Percentiles rank a stretch among this genome's conserved stretches.
phyloP scores from a whole-genome alignment of 2,329 filamentous ascomycete genomes.

The Monosporascus sp. region DNA sequence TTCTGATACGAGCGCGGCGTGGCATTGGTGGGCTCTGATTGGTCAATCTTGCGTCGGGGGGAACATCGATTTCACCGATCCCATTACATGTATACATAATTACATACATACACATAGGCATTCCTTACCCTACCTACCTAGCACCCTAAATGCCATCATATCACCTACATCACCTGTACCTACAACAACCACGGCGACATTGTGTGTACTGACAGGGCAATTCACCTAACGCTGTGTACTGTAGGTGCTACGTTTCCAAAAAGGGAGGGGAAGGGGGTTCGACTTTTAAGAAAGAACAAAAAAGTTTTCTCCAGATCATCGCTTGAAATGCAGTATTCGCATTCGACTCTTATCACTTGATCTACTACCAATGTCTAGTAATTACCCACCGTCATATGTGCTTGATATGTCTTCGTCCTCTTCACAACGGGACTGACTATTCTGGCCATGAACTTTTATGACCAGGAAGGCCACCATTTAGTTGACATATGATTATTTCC shows the following conservation, averaged over 20 bases:
- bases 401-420: not conserved
- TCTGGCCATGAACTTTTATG: too few species aligned
- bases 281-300: too few species aligned
- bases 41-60: slow-evolving; percentile 10
- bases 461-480: not conserved
- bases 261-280: too few species aligned
- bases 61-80: slow-evolving; percentile 22
- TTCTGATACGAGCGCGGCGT: slow-evolving; percentile 3
- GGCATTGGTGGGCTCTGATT: slow-evolving; percentile 14
- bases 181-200: too few species aligned
- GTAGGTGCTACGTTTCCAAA: too few species aligned
- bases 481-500: not conserved
- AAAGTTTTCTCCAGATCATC: too few species aligned
- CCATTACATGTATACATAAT: not conserved
- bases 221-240: too few species aligned
- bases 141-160: not conserved
- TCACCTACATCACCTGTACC: not conserved
- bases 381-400: too few species aligned
- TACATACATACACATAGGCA: not conserved
- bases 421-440: not conserved
- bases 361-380: too few species aligned
- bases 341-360: too few species aligned
- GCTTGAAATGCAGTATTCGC: too few species aligned
- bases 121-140: not conserved
- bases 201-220: too few species aligned